phyloP scores from a whole-genome alignment of 108 stramenopile genomes.

The Asterionellopsis glacialis region DNA sequence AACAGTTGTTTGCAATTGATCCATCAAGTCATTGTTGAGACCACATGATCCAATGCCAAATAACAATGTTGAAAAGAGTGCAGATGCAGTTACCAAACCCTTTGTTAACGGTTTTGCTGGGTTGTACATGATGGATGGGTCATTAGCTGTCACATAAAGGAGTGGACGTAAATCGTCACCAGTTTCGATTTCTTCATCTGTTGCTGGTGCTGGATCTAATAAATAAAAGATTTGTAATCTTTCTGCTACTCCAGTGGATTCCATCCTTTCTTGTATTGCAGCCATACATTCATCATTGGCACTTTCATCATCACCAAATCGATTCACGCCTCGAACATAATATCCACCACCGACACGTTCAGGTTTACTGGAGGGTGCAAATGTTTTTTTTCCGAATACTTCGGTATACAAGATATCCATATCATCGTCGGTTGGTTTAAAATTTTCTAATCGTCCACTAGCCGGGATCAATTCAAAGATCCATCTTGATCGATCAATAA shows the following conservation, averaged over 20 bases:
- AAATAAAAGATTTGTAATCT: constrained; percentile 61
- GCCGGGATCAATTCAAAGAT: constrained; percentile 50
- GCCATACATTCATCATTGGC: constrained; percentile 44
- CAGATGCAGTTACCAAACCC: constrained; percentile 34
- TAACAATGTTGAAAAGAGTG: constrained; percentile 27
- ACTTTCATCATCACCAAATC: not conserved
- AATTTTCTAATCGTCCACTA: constrained; percentile 36
- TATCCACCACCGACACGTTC: constrained; percentile 65
- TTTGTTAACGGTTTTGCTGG: constrained; percentile 25
- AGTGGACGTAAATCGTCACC: constrained; percentile 41
- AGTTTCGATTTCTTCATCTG: constrained; percentile 57
- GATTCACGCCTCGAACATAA: constrained; percentile 52
- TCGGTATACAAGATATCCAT: constrained; percentile 34
- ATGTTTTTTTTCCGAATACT: constrained; percentile 40
- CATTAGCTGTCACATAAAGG: constrained; percentile 41
- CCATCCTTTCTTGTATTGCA: constrained; percentile 25
- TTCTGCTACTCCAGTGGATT: constrained; percentile 24
- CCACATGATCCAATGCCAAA: constrained; percentile 57
- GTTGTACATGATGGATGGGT: constrained; percentile 36
- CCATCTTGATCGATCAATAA: constrained; percentile 49
- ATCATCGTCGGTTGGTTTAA: constrained; percentile 40
- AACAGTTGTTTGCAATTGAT: constrained; percentile 23
- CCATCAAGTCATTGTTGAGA: constrained; percentile 38
- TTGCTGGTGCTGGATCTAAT: constrained; percentile 52
- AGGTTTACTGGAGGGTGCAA: constrained; percentile 60